Base-by-base conservation (phyloP, 257 asterid genomes). In the Nicotiana obtusifolia region DNA sequence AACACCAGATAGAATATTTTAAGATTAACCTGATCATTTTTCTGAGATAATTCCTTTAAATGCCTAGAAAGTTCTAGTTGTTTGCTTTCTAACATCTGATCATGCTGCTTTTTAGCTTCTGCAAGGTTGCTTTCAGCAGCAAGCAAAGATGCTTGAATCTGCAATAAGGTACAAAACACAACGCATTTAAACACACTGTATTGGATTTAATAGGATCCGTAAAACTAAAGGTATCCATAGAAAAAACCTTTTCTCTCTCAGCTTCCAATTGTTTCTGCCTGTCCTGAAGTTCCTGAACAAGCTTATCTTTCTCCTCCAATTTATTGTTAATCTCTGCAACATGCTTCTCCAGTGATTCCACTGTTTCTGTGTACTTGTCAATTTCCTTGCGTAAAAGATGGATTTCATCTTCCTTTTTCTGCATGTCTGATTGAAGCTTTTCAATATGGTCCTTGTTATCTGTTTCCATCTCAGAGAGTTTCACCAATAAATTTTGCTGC, bases 41-140 rank as follows among this genome's bases (percentile, higher is more conserved):
- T 92, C 87, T 88, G 97, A 80, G 99, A 96, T 86, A 96, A 92
- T 88, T 96, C 99, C 87, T 96, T 96, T 90, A 96, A 86, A 87
- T 94, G 95, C 86, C 90, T 94, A n/a, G 98, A 96, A 81, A 96
- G 88, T 84, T 96, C 99, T 54, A 88, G 82, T 22, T 96, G 98
- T 85, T 93, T 94, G 89, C 89, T 92, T 86, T 96, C 98, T 86
- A 94, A 87, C 98, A 93, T 94, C 85, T 88, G 98, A 82, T 96
- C 91, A 81, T 89, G 84, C 82, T 92, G 90, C 92, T 90, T 94
- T 89, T 91, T 93, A 82, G 98, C 96, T 83, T 94, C 97, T 80
- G 87, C 84, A 82, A 94, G 98, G 84, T 91, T 92, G 83, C 88
- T 89, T 84, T 92, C 98, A 75, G 96, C 89, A 75, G 90, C 93